These are phyloP conservation scores for Cadophora malorum DNA, from an alignment of 2,329 filamentous ascomycete species.

Conservation along the genomic window DNA sequence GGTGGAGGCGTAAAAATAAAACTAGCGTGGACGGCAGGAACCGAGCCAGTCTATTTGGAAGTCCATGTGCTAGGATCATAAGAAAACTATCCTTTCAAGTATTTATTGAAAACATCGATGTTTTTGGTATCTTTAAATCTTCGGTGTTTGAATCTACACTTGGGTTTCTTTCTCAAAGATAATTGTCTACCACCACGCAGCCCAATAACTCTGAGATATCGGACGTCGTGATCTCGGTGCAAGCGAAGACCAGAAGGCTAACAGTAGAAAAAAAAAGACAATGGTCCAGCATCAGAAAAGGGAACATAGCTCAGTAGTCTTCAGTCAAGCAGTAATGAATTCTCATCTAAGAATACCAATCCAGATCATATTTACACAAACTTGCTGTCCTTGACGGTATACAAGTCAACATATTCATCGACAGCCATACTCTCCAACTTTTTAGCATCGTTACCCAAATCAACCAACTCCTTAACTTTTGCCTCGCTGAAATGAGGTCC, in stretches of 20 bases:
- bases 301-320: not conserved
- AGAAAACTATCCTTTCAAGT: no score
- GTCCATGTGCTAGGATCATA: no score
- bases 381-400: slow-evolving; percentile 67
- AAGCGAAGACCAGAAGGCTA: no score
- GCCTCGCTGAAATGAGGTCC: slow-evolving; percentile 79
- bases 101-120: no score
- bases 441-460: slow-evolving; percentile 76
- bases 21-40: not conserved
- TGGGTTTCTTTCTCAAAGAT: no score
- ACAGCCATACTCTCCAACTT: slow-evolving; percentile 82
- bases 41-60: no score
- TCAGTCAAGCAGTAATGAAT: slow-evolving; percentile 14
- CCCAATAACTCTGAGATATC: no score
- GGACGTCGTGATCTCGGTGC: no score
- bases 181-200: no score
- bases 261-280: not conserved
- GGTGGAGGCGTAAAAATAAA: not conserved
- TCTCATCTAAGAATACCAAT: slow-evolving; percentile 12
- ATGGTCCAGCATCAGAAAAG: not conserved
- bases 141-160: no score
- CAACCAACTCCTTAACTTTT: slow-evolving; percentile 81
- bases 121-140: no score
- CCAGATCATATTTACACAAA: slow-evolving; percentile 51
- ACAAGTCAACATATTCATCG: slow-evolving; percentile 93